Evolutionary conservation across 805 yeast species (phyloP), one percentile per base, ranked within the genome.

Genomic region (Kockiozyma suomiensis): DNA sequence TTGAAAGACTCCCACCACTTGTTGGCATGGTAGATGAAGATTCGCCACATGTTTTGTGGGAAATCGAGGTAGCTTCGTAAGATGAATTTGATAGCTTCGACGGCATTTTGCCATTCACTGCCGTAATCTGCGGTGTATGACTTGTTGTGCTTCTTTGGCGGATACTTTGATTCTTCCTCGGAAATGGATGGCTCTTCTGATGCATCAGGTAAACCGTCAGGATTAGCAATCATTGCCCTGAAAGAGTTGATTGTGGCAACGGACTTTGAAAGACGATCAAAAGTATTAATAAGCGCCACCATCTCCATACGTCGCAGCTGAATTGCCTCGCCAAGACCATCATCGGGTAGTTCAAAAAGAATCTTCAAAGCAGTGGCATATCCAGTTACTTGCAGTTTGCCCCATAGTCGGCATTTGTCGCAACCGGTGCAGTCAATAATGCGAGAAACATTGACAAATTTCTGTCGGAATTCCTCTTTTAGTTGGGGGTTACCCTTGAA

Each of bases 401-500:
- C 99, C 99, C 99, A 94, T 75, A 94, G 79, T 70, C 97, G 83
- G 74, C 99, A 94, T 71, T 97, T 81, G 72, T 94, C 99, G 78
- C 99, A 94, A 40, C 97, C 97, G 42, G 94, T 98, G 77, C 99
- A 94, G 73, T 93, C 97, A 97, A 94, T 94, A 46, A 94, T 84
- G 52, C 89, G 86, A 21, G 96, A 86, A 25, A 94, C 96, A 72
- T 94, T 94, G 70, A 85, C 86, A 74, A 94, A 96, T 54, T 96
- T 86, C 40, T 82, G 75, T 62, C 93, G 82, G 76, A 94, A 92
- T 69, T 94, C 98, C 64, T 86, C 86, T 69, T 94, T 94, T 59
- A 93, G 37, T 21, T 76, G 75, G 0, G 78, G 73, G 13, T 72
- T 68, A 64, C 79, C 77, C 64, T 81, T 81, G 64, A 84, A 80